Percentiles rank a stretch among this genome's conserved stretches.
phyloP scores from a whole-genome alignment of 352 stramenopile species.

The Pythium plurisporium region DNA sequence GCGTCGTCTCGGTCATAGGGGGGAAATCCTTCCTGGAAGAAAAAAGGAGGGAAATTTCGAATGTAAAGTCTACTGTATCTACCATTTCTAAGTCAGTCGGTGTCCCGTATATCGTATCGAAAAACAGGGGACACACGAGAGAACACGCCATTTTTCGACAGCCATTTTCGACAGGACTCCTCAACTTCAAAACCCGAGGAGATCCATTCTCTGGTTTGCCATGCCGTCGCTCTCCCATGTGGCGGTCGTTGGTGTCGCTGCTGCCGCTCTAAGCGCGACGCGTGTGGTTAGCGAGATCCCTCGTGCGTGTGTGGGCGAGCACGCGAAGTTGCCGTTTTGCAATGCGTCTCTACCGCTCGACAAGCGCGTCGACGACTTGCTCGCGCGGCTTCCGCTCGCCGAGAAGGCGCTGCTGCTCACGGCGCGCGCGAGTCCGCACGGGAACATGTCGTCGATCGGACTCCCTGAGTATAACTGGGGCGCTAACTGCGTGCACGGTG shows the following conservation, averaged over 20 bases:
- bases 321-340: slow-evolving; percentile 68
- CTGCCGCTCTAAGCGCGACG: neutral
- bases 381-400: slow-evolving; percentile 54
- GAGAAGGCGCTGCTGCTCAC: slow-evolving; percentile 75
- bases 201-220: neutral
- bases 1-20: neutral
- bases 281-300: too few species aligned
- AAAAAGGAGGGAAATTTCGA: neutral
- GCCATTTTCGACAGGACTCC: neutral
- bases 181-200: slow-evolving; percentile 12
- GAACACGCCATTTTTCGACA: neutral
- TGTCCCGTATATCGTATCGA: too few species aligned
- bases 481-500: slow-evolving; percentile 91
- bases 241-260: neutral
- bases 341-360: slow-evolving; percentile 54
- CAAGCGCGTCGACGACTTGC: slow-evolving; percentile 73
- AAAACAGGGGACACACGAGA: too few species aligned
- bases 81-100: too few species aligned
- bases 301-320: slow-evolving; percentile 39
- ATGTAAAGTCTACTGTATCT: neutral
- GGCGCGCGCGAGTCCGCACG: slow-evolving; percentile 57
- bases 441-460: slow-evolving; percentile 72
- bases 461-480: slow-evolving; percentile 93
- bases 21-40: neutral
- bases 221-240: neutral